Evolutionary conservation across 1,139 yeast genomes (phyloP).

Genomic region (Suhomyces atakaporum): DNA sequence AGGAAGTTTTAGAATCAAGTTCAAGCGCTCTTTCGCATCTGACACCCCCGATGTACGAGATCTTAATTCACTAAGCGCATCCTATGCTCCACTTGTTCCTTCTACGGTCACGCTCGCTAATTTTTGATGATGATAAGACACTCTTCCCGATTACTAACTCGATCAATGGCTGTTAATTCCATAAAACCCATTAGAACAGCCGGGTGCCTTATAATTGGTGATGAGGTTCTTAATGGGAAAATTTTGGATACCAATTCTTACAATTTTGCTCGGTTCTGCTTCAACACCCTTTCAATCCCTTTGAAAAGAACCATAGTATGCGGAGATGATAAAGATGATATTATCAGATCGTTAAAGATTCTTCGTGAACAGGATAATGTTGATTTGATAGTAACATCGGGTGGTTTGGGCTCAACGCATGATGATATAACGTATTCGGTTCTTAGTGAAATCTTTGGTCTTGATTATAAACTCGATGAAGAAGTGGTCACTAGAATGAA

Average conservation of each 20-base stretch:
- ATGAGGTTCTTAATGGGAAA: constrained; percentile 86
- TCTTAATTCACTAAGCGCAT: too few species aligned
- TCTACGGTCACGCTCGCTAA: too few species aligned
- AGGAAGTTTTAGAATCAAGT: too few species aligned
- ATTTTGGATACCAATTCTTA: constrained; percentile 77
- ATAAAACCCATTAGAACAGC: constrained; percentile 23
- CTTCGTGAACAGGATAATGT: constrained; percentile 47
- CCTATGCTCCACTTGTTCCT: too few species aligned
- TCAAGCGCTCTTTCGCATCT: too few species aligned
- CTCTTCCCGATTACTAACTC: neutral
- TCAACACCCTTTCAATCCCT: constrained; percentile 58
- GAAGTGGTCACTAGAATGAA: constrained; percentile 66
- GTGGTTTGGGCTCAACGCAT: constrained; percentile 89
- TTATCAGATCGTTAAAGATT: constrained; percentile 51
- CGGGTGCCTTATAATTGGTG: constrained; percentile 71
- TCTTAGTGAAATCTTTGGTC: constrained; percentile 60
- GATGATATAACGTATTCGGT: constrained; percentile 84
- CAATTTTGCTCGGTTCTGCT: constrained; percentile 70
- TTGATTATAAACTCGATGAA: constrained; percentile 53
- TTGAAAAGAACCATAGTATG: constrained; percentile 68
- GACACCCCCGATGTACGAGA: too few species aligned
- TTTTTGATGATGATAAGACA: constrained; percentile 1
- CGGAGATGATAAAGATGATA: constrained; percentile 74
- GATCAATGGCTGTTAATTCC: constrained; percentile 1
- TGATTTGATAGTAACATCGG: constrained; percentile 76